phyloP scores from a whole-genome alignment of 2,329 filamentous ascomycete genomes.

The Arthrobotrys megalospora region DNA sequence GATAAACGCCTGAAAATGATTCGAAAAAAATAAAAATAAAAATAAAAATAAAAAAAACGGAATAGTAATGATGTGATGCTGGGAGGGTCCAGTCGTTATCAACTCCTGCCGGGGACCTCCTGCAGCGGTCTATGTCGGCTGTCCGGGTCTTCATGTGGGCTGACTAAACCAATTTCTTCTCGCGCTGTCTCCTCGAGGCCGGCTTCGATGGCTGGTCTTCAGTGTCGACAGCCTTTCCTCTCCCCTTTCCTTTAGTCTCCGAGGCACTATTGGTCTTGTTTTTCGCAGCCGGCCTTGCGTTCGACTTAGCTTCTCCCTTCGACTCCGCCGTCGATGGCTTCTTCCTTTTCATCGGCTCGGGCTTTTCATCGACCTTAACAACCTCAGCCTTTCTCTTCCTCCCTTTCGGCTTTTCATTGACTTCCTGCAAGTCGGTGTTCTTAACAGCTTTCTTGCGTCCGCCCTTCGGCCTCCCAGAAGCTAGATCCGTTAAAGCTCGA shows the following conservation, averaged over 20 bases:
- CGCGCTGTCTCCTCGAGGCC: slow-evolving; percentile 8
- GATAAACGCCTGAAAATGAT: not conserved
- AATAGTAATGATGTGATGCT: not conserved
- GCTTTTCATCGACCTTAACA: not conserved
- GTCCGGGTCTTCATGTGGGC: slow-evolving; percentile 16
- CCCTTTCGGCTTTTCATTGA: not conserved
- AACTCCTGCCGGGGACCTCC: not conserved
- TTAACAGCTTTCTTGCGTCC: slow-evolving; percentile 12
- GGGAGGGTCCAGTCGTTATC: not conserved
- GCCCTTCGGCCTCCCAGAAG: not conserved
- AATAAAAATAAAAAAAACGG: not conserved
- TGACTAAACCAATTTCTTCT: not conserved
- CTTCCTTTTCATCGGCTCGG: slow-evolving; percentile 2
- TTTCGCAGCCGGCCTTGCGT: not conserved
- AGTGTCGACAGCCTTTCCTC: slow-evolving; percentile 2
- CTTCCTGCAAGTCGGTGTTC: not conserved
- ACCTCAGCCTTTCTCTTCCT: slow-evolving; percentile 27
- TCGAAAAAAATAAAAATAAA: slow-evolving; percentile 9
- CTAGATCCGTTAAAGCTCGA: not conserved
- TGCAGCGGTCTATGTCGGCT: not conserved
- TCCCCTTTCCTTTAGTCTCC: not conserved
- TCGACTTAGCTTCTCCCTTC: slow-evolving; percentile 3
- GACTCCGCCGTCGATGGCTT: not conserved
- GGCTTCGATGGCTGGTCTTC: slow-evolving; percentile 18
- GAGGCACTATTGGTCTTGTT: not conserved